Conservation (phyloP, 2,329 filamentous ascomycete genomes). For the Pyrenophora seminiperda region DNA sequence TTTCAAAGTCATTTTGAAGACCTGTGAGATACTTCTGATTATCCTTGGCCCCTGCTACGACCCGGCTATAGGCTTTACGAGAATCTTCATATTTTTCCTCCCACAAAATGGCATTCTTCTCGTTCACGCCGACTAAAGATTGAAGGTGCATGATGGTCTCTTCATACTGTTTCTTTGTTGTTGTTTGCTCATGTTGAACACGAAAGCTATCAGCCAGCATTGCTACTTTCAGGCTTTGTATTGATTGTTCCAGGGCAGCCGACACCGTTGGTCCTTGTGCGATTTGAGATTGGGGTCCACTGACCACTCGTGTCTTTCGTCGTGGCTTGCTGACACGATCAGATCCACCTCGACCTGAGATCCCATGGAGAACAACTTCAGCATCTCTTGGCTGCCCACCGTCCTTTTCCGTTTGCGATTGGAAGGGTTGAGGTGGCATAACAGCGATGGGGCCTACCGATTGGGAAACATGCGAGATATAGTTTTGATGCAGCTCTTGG, state of each 20-base stretch:
- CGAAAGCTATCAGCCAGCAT: slow-evolving; percentile 18
- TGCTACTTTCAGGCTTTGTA: slow-evolving; percentile 15
- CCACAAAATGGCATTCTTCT: slow-evolving; percentile 13
- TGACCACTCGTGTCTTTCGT: slow-evolving; percentile 6
- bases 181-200: slow-evolving; percentile 10
- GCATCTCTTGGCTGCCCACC: not conserved
- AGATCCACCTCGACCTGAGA: not conserved
- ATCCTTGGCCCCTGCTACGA: slow-evolving; percentile 23
- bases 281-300: not conserved
- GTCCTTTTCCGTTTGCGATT: not conserved
- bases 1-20: slow-evolving; percentile 36
- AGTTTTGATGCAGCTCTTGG: not conserved
- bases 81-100: slow-evolving; percentile 12
- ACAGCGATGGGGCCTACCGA: not conserved
- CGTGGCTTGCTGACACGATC: slow-evolving; percentile 17
- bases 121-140: slow-evolving; percentile 11
- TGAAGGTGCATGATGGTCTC: slow-evolving; percentile 17
- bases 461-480: not conserved
- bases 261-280: not conserved
- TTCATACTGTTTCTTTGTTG: slow-evolving; percentile 4
- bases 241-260: slow-evolving; percentile 7
- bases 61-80: not conserved
- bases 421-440: not conserved
- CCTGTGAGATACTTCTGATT: slow-evolving; percentile 36
- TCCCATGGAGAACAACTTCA: not conserved